These are phyloP conservation scores for Cydonia oblonga DNA, from an alignment of 331 rosid species.

Conservation along the genomic window DNA sequence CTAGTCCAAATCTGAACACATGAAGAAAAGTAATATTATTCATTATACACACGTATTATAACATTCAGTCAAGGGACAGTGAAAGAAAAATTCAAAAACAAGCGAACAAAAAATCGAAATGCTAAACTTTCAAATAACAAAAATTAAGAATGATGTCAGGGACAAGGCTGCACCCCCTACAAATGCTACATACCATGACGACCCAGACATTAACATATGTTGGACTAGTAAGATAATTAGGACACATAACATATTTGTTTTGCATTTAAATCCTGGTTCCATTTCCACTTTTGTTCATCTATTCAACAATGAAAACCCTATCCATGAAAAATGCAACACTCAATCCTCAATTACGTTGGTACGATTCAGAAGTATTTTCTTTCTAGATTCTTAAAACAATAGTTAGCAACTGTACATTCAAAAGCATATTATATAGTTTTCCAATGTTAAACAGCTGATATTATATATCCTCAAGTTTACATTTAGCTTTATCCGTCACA, in stretches of 20 bases:
- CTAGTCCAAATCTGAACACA: slow-evolving; percentile 90
- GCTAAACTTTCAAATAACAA: background rate
- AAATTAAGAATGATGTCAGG: background rate
- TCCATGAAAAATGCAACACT: background rate
- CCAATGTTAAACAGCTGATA: background rate
- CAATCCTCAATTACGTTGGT: background rate
- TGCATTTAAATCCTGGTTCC: background rate
- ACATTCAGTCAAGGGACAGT: background rate
- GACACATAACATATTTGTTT: background rate
- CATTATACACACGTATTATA: background rate
- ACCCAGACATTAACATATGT: background rate
- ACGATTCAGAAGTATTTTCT: background rate
- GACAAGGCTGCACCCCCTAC: background rate
- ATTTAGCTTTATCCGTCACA: background rate
- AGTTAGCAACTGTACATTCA: background rate
- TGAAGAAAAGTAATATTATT: background rate
- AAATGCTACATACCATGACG: background rate
- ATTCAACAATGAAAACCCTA: too few relatives aligned
- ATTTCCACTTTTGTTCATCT: background rate
- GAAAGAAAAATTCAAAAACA: background rate
- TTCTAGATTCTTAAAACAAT: background rate
- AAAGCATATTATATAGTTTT: background rate
- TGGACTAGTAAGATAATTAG: background rate
- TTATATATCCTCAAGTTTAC: background rate
- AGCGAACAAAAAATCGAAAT: background rate